These are phyloP conservation scores for Pholiota molesta DNA, from an alignment of 768 basidiomycete species.

Conservation along the genomic window DNA sequence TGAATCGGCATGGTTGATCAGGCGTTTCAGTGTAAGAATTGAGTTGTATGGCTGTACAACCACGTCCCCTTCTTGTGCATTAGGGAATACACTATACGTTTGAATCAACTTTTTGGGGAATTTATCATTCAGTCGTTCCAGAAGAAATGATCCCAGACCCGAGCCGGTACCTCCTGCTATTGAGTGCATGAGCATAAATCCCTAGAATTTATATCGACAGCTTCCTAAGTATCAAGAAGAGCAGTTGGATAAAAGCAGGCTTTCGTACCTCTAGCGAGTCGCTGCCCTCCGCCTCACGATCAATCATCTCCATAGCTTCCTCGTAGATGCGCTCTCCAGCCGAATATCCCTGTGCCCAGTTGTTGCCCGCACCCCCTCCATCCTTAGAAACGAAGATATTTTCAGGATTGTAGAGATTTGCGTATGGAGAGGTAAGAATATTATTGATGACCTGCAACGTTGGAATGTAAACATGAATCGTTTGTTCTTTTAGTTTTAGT, in stretches of 20 bases:
- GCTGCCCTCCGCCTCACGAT: conserved; percentile 96
- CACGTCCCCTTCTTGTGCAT: conserved; percentile 91
- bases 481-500: neutral
- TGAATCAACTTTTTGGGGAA: conserved; percentile 99
- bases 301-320: conserved; percentile 99
- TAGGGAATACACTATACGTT: conserved; percentile 98
- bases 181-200: conserved; percentile 98
- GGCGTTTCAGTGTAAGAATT: conserved; percentile 86
- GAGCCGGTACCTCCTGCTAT: conserved; percentile 99
- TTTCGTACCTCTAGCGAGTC: conserved; percentile 87
- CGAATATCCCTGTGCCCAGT: conserved; percentile 96
- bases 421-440: conserved; percentile 87
- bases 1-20: conserved; percentile 95
- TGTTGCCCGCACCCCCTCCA: conserved; percentile 99
- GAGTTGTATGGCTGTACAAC: conserved; percentile 99
- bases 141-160: conserved; percentile 95
- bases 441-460: conserved; percentile 87
- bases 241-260: neutral
- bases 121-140: conserved; percentile 95
- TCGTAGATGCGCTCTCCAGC: conserved; percentile 92
- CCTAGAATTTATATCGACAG: conserved; percentile 47
- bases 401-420: conserved; percentile 94
- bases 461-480: conserved; percentile 1
- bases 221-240: neutral
- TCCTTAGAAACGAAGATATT: conserved; percentile 97